Evolutionary conservation across 352 stramenopile genomes (phyloP).

Genomic region (Phytopythium delawarense): DNA sequence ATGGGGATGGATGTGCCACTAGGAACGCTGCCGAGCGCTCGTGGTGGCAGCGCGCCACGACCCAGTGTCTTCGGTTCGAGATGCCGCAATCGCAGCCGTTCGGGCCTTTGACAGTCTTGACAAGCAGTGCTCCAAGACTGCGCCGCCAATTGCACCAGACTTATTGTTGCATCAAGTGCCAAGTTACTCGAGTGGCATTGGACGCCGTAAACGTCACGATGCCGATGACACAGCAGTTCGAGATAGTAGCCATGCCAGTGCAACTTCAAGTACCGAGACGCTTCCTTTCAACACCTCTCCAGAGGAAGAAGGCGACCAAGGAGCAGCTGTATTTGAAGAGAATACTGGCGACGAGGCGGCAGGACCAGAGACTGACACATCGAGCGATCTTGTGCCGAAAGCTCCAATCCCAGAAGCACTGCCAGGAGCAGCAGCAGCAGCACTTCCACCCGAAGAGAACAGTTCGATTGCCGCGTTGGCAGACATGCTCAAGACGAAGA

Average conservation of each 20-base stretch:
- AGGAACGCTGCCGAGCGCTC: constrained; percentile 37
- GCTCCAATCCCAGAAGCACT: not conserved
- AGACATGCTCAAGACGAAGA: not conserved
- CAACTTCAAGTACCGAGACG: not conserved
- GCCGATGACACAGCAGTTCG: not conserved
- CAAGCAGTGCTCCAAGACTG: constrained; percentile 22
- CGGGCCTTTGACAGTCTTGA: constrained; percentile 37
- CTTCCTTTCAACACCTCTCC: not conserved
- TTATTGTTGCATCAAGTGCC: not conserved
- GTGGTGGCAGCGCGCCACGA: constrained; percentile 46
- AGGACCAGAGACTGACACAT: constrained; percentile 15
- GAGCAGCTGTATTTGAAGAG: constrained; percentile 21
- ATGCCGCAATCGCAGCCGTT: constrained; percentile 35
- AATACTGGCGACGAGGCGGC: constrained; percentile 22
- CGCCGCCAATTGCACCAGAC: not conserved
- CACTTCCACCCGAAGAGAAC: not conserved
- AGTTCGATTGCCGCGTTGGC: not conserved
- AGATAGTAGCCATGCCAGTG: not conserved
- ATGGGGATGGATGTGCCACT: not conserved
- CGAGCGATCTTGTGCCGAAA: not conserved
- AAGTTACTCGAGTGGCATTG: not conserved
- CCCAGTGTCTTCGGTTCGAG: constrained; percentile 45
- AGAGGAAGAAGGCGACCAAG: constrained; percentile 14
- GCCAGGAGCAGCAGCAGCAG: constrained; percentile 4
- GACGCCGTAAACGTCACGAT: not conserved